Conservation (phyloP, 257 asterid species). For the Primulina eburnea region DNA sequence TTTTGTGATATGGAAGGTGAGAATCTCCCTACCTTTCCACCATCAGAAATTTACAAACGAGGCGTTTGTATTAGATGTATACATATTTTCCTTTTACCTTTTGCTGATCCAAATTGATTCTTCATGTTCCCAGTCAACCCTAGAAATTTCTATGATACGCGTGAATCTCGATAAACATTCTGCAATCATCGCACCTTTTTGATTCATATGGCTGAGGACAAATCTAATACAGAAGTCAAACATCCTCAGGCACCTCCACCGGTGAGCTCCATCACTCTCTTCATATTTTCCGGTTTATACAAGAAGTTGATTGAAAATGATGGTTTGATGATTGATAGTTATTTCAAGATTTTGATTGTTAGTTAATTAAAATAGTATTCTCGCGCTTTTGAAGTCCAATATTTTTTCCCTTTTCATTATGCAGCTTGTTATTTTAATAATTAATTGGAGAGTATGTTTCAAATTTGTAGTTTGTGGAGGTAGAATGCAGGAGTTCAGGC, state of each 20-base stretch:
- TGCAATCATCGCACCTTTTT: constrained; percentile 1
- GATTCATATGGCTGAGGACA: constrained; percentile 36
- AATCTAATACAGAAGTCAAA: constrained; percentile 34
- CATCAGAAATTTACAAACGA: background rate
- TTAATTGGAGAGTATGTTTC: background rate
- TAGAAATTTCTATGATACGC: background rate
- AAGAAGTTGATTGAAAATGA: background rate
- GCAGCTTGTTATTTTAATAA: background rate
- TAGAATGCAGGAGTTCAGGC: constrained; percentile 65
- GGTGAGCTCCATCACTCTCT: constrained; percentile 26
- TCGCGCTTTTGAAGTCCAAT: background rate
- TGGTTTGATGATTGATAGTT: background rate
- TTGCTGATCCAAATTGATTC: background rate
- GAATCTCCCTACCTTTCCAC: no score
- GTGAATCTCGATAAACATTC: background rate
- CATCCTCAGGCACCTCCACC: constrained; percentile 23
- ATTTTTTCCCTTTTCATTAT: background rate
- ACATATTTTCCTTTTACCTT: no score
- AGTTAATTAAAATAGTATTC: background rate
- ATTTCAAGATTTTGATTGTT: background rate
- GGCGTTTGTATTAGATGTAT: background rate
- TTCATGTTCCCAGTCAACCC: background rate
- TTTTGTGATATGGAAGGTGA: no score
- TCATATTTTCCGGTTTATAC: background rate
- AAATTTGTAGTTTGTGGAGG: constrained; percentile 67